Evolutionary conservation across 371 early-diverging fungal species (phyloP).

Genomic region (Mortierella sp.): DNA sequence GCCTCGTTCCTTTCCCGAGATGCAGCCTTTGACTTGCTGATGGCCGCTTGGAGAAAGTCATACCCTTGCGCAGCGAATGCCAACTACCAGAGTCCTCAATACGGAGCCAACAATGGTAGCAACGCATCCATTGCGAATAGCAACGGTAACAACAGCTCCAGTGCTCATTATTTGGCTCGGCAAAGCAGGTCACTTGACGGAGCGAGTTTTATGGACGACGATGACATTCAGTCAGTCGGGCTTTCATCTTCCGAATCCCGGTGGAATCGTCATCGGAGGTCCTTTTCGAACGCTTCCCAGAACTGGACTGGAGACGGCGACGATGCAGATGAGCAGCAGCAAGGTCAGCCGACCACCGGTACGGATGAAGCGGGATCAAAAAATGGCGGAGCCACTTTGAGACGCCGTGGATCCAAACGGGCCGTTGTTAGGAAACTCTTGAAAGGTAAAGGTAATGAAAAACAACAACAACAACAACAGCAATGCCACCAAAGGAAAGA

Average conservation of each 20-base stretch:
- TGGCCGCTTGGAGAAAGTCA: conserved; percentile 70
- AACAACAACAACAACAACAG: conserved; percentile 2
- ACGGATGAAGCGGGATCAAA: too few species aligned
- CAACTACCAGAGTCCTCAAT: not conserved
- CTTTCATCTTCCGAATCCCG: conserved; percentile 1
- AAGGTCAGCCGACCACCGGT: too few species aligned
- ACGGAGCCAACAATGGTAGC: conserved; percentile 1
- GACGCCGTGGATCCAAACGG: conserved; percentile 7
- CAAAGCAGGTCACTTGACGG: not conserved
- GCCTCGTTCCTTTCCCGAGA: conserved; percentile 81
- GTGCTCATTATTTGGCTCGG: conserved; percentile 3
- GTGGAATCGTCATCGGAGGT: conserved; percentile 4
- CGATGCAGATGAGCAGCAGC: not conserved
- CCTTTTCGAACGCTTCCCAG: conserved; percentile 20
- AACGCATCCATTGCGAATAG: conserved; percentile 7
- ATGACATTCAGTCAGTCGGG: not conserved
- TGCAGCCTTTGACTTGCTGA: conserved; percentile 72
- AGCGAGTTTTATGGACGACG: not conserved
- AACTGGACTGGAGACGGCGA: not conserved
- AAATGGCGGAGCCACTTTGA: not conserved
- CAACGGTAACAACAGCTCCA: not conserved
- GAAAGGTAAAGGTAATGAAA: conserved; percentile 1
- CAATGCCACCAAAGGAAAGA: not conserved
- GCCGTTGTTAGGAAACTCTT: not conserved
- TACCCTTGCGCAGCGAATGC: conserved; percentile 15